A percentile compares a stretch with the other conserved stretches of the same genome.
These are phyloP conservation scores for Pyronema domesticum DNA, from an alignment of 495 filamentous ascomycete species.

Conservation along the genomic window DNA sequence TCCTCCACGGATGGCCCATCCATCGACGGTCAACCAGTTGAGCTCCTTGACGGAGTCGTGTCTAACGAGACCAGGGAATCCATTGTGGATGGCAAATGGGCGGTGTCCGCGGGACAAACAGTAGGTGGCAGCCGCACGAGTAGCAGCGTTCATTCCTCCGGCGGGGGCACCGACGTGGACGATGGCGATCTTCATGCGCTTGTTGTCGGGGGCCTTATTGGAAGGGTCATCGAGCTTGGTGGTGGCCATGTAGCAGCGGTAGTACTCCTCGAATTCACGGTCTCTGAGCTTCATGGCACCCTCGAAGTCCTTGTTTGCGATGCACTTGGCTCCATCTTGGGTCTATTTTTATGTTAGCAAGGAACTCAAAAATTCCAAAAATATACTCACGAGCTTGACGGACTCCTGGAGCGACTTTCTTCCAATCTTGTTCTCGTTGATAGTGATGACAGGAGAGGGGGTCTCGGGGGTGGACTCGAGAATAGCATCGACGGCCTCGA, in stretches of 20 bases:
- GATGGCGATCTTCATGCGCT: conserved; percentile 86
- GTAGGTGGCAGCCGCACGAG: conserved; percentile 88
- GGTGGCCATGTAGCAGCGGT: conserved; percentile 74
- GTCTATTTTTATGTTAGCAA: conserved; percentile 33
- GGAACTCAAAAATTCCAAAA: not conserved
- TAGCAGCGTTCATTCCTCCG: conserved; percentile 97
- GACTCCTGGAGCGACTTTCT: conserved; percentile 77
- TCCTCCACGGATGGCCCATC: conserved; percentile 89
- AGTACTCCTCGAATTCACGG: conserved; percentile 86
- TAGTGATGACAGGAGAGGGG: conserved; percentile 83
- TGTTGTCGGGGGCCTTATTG: conserved; percentile 46
- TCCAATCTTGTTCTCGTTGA: conserved; percentile 95
- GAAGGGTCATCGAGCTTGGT: conserved; percentile 50
- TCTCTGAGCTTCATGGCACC: conserved; percentile 74
- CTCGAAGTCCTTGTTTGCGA: conserved; percentile 65
- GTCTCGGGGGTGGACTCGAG: conserved; percentile 75
- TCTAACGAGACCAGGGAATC: conserved; percentile 83
- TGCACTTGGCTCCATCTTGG: conserved; percentile 62
- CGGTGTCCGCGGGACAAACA: conserved; percentile 86
- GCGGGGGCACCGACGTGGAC: conserved; percentile 95
- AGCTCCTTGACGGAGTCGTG: conserved; percentile 82
- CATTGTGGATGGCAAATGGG: conserved; percentile 84
- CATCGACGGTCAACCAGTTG: conserved; percentile 81
- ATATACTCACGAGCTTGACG: conserved; percentile 33
- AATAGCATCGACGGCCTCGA: conserved; percentile 86